phyloP scores from a whole-genome alignment of 1,284 basidiomycete genomes.

The Anthracocystis panici-leucophaei region DNA sequence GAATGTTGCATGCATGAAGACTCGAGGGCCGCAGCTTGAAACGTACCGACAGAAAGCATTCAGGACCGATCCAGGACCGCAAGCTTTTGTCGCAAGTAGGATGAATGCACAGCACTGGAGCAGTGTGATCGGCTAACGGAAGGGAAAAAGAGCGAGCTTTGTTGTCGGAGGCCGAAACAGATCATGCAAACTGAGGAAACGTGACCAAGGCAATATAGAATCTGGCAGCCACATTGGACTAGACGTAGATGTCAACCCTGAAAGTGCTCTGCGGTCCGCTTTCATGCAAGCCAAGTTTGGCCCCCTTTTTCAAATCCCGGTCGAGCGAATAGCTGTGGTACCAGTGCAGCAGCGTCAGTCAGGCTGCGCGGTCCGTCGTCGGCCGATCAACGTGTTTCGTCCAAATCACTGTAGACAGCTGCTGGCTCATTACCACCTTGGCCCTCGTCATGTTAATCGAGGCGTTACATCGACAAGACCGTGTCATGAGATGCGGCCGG shows the following conservation, averaged over 20 bases:
- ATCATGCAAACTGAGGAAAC: not conserved
- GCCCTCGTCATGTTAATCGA: too few relatives aligned
- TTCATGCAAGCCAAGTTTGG: not conserved
- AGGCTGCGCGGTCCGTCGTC: slow-evolving; percentile 9
- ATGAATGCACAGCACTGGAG: not conserved
- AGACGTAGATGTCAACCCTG: too few relatives aligned
- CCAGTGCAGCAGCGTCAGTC: not conserved
- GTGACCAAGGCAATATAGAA: slow-evolving; percentile 1
- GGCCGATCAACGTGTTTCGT: slow-evolving; percentile 4
- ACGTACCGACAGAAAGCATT: too few relatives aligned
- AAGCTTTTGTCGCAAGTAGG: not conserved
- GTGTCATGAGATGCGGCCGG: too few relatives aligned
- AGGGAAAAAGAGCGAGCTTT: slow-evolving; percentile 1
- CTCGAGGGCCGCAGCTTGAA: too few relatives aligned
- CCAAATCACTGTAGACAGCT: not conserved
- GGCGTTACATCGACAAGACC: too few relatives aligned
- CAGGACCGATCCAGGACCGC: slow-evolving; percentile 4
- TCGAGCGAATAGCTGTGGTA: not conserved
- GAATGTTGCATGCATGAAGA: too few relatives aligned
- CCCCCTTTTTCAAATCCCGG: slow-evolving; percentile 10
- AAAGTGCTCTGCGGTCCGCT: not conserved
- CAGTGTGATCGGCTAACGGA: slow-evolving; percentile 7
- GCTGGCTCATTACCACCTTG: too few relatives aligned
- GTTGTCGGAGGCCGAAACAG: not conserved
- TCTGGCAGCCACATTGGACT: too few relatives aligned